Percentiles rank a stretch among this genome's conserved stretches.
Evolutionary conservation across 2,329 filamentous ascomycete genomes (phyloP).

Genomic region (Tricladium varicosporioides): DNA sequence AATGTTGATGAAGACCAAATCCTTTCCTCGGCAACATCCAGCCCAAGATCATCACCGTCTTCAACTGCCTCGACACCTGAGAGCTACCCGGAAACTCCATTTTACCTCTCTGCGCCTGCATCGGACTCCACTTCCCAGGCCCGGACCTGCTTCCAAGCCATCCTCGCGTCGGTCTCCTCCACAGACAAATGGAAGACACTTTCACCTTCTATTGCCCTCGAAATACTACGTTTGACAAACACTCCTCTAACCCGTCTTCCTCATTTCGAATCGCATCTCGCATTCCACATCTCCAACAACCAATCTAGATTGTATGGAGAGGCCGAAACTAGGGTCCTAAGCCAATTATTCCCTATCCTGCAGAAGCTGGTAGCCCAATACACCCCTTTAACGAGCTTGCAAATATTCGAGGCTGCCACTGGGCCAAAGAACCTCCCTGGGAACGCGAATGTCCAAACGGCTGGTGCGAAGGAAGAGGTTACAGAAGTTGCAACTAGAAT

Average conservation of each 20-base stretch:
- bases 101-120: constrained; percentile 26
- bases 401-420: constrained; percentile 35
- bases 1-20: constrained; percentile 24
- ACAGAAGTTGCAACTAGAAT: constrained; percentile 73
- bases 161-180: constrained; percentile 29
- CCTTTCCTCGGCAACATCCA: constrained; percentile 27
- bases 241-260: constrained; percentile 30
- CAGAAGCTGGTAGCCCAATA: constrained; percentile 31
- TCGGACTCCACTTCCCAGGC: constrained; percentile 27
- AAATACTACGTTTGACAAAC: constrained; percentile 34
- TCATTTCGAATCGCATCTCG: constrained; percentile 31
- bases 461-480: constrained; percentile 36
- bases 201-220: constrained; percentile 30
- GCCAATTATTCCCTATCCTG: constrained; percentile 29
- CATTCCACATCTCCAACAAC: constrained; percentile 31
- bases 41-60: constrained; percentile 31
- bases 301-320: constrained; percentile 30
- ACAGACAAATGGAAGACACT: constrained; percentile 30
- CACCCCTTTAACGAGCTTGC: constrained; percentile 29
- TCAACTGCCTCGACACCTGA: constrained; percentile 29
- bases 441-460: not conserved
- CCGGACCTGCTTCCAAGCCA: constrained; percentile 29
- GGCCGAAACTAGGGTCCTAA: constrained; percentile 29
- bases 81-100: constrained; percentile 25
- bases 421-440: constrained; percentile 21